phyloP scores from a whole-genome alignment of 495 filamentous ascomycete species.

The Penicillium nucicola region DNA sequence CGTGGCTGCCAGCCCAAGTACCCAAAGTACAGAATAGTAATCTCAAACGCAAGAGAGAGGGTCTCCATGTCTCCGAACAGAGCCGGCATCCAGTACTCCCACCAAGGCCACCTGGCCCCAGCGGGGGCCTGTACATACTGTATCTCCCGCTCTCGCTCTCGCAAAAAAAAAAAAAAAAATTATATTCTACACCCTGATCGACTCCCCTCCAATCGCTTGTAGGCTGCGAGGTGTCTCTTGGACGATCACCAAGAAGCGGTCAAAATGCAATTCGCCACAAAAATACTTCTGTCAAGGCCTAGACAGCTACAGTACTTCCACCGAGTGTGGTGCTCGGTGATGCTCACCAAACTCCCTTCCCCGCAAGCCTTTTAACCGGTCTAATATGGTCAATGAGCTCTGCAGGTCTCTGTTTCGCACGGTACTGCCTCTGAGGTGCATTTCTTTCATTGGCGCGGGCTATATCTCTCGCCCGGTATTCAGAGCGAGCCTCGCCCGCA shows the following conservation, averaged over 20 bases:
- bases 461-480: too few relatives aligned
- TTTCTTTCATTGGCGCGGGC: too few relatives aligned
- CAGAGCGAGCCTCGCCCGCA: too few relatives aligned
- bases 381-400: too few relatives aligned
- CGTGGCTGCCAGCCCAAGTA: too few relatives aligned
- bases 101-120: not conserved
- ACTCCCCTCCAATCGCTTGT: not conserved
- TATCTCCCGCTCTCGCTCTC: not conserved
- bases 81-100: too few relatives aligned
- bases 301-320: not conserved
- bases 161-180: not conserved
- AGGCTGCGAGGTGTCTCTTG: not conserved
- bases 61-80: not conserved
- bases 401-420: too few relatives aligned
- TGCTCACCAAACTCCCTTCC: too few relatives aligned
- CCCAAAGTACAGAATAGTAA: too few relatives aligned
- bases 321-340: too few relatives aligned
- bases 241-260: constrained; percentile 7
- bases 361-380: too few relatives aligned
- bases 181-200: not conserved
- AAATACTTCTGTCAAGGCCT: not conserved
- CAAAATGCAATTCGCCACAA: constrained; percentile 3
- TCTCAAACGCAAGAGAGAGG: constrained; percentile 2
- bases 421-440: too few relatives aligned
- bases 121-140: constrained; percentile 7